Conservation (phyloP, 768 basidiomycete species). For the Boletus speciosus region DNA sequence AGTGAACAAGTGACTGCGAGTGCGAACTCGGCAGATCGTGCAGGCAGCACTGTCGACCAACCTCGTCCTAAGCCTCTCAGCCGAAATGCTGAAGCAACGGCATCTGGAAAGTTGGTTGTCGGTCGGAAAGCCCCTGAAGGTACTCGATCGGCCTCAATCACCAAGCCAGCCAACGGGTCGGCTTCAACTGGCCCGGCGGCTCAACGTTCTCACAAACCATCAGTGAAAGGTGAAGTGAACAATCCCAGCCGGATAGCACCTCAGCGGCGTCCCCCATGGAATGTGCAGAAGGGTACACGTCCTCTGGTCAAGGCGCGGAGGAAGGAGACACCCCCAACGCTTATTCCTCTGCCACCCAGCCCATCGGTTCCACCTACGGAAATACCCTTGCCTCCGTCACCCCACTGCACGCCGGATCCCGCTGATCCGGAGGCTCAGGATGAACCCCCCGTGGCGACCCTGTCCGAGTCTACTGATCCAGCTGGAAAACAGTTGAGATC, state of each 20-base stretch:
- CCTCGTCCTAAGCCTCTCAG: conserved; percentile 10
- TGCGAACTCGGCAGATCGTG: neutral
- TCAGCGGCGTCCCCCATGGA: conserved; percentile 6
- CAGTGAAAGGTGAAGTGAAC: conserved; percentile 4
- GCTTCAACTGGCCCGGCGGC: neutral
- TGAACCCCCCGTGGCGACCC: neutral
- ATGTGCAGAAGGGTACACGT: conserved; percentile 8
- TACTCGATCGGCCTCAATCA: too few relatives aligned
- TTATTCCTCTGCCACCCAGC: conserved; percentile 20
- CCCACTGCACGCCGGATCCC: conserved; percentile 2
- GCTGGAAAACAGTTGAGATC: neutral
- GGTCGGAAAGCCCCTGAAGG: conserved; percentile 10
- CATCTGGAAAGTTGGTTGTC: conserved; percentile 1
- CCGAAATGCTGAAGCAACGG: neutral
- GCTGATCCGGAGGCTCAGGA: conserved; percentile 3
- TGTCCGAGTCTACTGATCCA: neutral
- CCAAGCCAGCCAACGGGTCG: too few relatives aligned
- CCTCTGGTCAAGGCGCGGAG: conserved; percentile 9
- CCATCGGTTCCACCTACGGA: conserved; percentile 17
- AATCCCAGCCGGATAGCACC: conserved; percentile 5
- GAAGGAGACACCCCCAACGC: conserved; percentile 16
- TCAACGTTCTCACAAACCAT: conserved; percentile 12
- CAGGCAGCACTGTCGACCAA: neutral
- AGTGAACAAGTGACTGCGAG: conserved; percentile 1
- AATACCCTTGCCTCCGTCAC: conserved; percentile 23